Evolutionary conservation across 306 rosid genomes (phyloP), one percentile per base, ranked within the genome.

Genomic region (Styphnolobium japonicum): DNA sequence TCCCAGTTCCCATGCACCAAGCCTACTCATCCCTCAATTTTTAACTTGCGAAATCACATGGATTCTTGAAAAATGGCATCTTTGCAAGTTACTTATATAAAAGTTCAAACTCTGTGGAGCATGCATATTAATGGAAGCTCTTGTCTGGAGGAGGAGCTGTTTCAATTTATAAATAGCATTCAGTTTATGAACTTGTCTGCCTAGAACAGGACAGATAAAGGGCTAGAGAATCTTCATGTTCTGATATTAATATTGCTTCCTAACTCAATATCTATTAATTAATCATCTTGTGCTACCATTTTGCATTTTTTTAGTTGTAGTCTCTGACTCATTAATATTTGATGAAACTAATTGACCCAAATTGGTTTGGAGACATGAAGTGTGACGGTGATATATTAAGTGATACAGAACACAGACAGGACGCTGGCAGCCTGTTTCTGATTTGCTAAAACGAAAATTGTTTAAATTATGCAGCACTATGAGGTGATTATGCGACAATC

Each of bases 101-200:
- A 63, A 63, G 18, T 68, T 63, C 16, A 34, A 19, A 18, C 69
- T 9, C 2, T 39, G 53, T 1, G 25, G 16, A 14, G 68, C 55
- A 23, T 10, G 5, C 56, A 66, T 37, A 8, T 19, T 64, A 10
- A 22, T 29, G 33, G 56, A 45, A 53, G 27, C 18, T 22, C 21
- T n/a, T 76, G 52, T 45, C 73, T 48, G 73, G 51, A 39, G 42
- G 55, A 69, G 69, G 39, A 70, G 71, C 40, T 71, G 43, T 15
- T 29, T 14, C 64, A 33, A 71, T 25, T 16, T 15, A 12, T 61
- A n/a, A n/a, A 40, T 40, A n/a, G 45, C 69, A 5, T n/a, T 29
- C 60, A 55, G 34, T 36, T 22, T 37, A 51, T 10, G 56, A 39
- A 72, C 23, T 52, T 27, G 75, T 58, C 61, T 73, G 9, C 21